phyloP scores from a whole-genome alignment of 1,284 basidiomycete genomes.

The Cutaneotrichosporon sp. region DNA sequence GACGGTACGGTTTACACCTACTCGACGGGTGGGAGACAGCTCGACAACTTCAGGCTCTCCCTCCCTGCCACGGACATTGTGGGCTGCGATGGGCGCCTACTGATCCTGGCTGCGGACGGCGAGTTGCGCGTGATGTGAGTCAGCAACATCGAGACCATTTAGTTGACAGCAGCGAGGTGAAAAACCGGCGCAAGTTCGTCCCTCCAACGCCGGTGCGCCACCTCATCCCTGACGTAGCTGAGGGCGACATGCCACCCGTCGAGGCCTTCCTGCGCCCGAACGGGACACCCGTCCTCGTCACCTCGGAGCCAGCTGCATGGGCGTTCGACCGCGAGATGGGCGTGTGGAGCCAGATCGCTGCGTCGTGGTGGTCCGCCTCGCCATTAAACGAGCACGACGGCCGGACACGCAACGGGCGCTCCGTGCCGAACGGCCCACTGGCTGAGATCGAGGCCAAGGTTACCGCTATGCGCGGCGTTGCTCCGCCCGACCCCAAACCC shows the following conservation, averaged over 20 bases:
- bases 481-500: conserved; percentile 46
- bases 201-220: background rate
- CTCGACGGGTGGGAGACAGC: conserved; percentile 75
- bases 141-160: background rate
- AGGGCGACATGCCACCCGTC: background rate
- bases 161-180: conserved; percentile 63
- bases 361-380: conserved; percentile 67
- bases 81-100: conserved; percentile 63
- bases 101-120: conserved; percentile 70
- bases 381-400: conserved; percentile 19
- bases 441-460: conserved; percentile 34
- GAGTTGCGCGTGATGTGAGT: conserved; percentile 71
- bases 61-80: conserved; percentile 68
- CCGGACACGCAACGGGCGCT: conserved; percentile 14
- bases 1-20: conserved; percentile 78
- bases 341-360: conserved; percentile 70
- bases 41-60: conserved; percentile 62
- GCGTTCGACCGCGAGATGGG: conserved; percentile 69
- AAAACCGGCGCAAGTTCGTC: conserved; percentile 54
- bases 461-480: conserved; percentile 22
- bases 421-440: conserved; percentile 19
- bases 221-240: background rate
- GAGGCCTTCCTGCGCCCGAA: conserved; percentile 68
- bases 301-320: conserved; percentile 70
- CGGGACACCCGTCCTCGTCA: conserved; percentile 70